Evolutionary conservation across 441 rosid genomes (phyloP).

Genomic region (Populus tomentosa): DNA sequence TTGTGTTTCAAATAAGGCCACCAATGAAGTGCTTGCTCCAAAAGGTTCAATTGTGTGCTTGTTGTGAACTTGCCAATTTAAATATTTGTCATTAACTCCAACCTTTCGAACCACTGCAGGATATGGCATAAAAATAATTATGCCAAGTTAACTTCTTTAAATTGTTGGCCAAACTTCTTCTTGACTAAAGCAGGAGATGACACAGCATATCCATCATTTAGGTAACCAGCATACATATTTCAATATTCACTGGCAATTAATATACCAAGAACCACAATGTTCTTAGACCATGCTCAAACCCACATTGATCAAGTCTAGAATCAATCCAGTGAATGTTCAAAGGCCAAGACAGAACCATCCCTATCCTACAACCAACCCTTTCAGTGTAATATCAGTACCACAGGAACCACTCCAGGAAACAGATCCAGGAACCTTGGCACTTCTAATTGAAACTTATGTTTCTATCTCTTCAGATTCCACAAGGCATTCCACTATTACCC

Average conservation of each 20-base stretch:
- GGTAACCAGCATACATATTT: neutral
- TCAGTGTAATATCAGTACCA: neutral
- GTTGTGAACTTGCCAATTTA: neutral
- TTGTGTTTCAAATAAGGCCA: neutral
- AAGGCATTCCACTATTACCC: neutral
- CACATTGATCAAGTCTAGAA: neutral
- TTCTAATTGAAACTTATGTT: neutral
- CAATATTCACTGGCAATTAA: neutral
- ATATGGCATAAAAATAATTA: neutral
- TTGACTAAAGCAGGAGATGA: neutral
- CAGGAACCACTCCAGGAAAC: neutral
- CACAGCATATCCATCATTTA: neutral
- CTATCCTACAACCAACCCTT: neutral
- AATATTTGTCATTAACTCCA: too few relatives aligned
- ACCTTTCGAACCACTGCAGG: neutral
- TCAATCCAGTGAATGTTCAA: neutral
- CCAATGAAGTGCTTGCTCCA: neutral
- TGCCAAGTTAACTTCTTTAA: neutral
- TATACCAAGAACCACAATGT: neutral
- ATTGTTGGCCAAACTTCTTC: neutral
- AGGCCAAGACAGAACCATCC: neutral
- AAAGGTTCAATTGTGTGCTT: neutral
- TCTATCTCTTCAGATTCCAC: neutral
- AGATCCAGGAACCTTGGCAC: neutral
- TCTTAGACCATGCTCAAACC: neutral